Conservation (phyloP, 441 rosid genomes). For the Populus hybrid region DNA sequence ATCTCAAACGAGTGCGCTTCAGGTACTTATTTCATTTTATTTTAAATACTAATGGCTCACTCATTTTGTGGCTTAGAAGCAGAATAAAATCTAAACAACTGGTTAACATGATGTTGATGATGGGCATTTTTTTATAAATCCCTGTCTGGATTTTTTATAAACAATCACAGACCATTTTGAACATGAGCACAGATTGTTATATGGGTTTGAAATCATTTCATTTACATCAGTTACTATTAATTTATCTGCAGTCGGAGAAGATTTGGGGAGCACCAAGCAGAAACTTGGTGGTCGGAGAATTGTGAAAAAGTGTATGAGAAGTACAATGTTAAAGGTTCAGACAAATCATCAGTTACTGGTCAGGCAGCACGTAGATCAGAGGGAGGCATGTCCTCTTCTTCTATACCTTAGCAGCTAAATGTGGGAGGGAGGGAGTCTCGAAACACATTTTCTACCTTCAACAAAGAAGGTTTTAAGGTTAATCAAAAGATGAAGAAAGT, state of each 20-base stretch:
- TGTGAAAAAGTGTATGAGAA: constrained; percentile 84
- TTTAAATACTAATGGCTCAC: not conserved
- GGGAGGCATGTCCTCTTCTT: constrained; percentile 52
- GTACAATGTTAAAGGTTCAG: constrained; percentile 77
- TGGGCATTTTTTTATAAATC: not conserved
- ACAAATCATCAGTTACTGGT: constrained; percentile 58
- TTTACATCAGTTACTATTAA: not conserved
- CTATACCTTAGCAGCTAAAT: constrained; percentile 37
- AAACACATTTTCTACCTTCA: constrained; percentile 14
- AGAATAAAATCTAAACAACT: not conserved
- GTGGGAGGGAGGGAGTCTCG: constrained; percentile 21
- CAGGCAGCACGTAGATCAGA: constrained; percentile 63
- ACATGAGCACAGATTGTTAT: not conserved
- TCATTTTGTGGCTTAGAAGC: not conserved
- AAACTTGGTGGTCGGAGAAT: constrained; percentile 98
- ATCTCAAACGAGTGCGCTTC: constrained; percentile 97
- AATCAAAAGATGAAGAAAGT: constrained; percentile 19
- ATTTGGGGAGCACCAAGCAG: constrained; percentile 95
- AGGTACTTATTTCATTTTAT: constrained; percentile 44
- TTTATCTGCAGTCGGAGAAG: constrained; percentile 77
- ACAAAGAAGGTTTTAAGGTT: constrained; percentile 11
- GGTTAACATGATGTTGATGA: not conserved
- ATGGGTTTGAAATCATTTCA: not conserved
- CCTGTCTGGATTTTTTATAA: not conserved
- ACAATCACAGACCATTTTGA: not conserved